phyloP scores from a whole-genome alignment of 2,329 filamentous ascomycete genomes.

The Allantophomopsis lycopodina region DNA sequence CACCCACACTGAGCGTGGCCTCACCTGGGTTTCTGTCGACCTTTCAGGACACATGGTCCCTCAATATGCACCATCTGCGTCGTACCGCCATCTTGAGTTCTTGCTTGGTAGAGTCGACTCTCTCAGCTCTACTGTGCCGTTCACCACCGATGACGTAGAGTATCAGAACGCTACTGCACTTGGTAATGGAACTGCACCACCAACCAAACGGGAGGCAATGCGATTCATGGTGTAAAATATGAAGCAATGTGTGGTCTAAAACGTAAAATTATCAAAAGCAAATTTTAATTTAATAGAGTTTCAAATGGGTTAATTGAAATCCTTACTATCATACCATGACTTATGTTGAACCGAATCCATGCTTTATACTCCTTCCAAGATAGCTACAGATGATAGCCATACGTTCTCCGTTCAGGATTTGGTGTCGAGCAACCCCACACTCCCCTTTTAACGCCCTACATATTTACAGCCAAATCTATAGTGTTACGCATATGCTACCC shows the following conservation, averaged over 20 bases:
- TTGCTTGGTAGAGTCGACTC: slow-evolving; percentile 55
- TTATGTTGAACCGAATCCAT: no score
- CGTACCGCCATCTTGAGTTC: slow-evolving; percentile 63
- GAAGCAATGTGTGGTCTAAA: background rate
- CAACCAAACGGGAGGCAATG: background rate
- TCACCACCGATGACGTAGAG: slow-evolving; percentile 14
- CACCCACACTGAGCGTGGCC: slow-evolving; percentile 57
- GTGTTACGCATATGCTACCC: no score
- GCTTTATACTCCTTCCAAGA: no score
- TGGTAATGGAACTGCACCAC: slow-evolving; percentile 8
- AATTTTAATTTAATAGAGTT: no score
- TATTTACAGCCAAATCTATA: no score
- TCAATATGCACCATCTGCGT: slow-evolving; percentile 53
- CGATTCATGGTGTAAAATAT: background rate
- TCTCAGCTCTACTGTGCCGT: slow-evolving; percentile 27
- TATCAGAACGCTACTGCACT: slow-evolving; percentile 6
- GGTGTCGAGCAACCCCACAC: no score
- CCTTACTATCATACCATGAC: no score
- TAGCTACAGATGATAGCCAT: no score
- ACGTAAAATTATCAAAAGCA: no score
- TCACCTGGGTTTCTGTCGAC: slow-evolving; percentile 56
- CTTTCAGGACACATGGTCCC: slow-evolving; percentile 50
- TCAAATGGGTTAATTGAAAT: no score
- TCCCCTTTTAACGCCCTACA: no score
- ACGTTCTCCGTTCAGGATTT: no score